A percentile compares a stretch with the other conserved stretches of the same genome.
Evolutionary conservation across 2,329 filamentous ascomycete species (phyloP).

Genomic region (Claviceps cyperi): DNA sequence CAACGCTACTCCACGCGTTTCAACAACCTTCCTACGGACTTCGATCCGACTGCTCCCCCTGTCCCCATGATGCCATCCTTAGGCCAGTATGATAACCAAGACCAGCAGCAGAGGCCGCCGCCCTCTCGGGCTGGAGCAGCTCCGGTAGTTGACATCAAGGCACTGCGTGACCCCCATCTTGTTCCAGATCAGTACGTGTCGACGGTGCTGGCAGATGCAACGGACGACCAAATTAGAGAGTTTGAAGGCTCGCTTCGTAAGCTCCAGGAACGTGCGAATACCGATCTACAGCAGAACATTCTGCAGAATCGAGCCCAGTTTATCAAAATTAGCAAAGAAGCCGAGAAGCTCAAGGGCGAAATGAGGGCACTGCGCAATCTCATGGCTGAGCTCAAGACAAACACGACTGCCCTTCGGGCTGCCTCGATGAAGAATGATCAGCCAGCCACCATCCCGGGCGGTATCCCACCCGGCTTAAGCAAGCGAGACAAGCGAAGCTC

Average conservation of each 20-base stretch:
- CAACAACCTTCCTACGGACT: conserved; percentile 59
- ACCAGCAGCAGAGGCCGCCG: conserved; percentile 33
- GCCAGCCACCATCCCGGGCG: conserved; percentile 32
- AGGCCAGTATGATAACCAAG: conserved; percentile 41
- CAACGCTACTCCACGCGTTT: conserved; percentile 88
- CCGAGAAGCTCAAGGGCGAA: conserved; percentile 90
- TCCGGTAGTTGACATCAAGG: conserved; percentile 60
- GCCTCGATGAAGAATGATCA: conserved; percentile 39
- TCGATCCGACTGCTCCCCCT: conserved; percentile 52
- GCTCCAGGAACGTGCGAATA: conserved; percentile 62
- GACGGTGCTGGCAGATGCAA: conserved; percentile 64
- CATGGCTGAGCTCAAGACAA: conserved; percentile 82
- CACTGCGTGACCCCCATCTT: conserved; percentile 65
- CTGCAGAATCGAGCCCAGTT: conserved; percentile 97
- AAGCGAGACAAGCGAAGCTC: conserved; percentile 79
- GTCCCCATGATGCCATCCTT: conserved; percentile 52
- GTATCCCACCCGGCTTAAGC: conserved; percentile 40
- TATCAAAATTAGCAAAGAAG: conserved; percentile 98
- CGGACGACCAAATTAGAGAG: conserved; percentile 71
- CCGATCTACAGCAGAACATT: conserved; percentile 85
- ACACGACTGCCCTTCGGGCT: conserved; percentile 50
- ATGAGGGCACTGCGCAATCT: conserved; percentile 83
- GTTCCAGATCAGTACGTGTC: conserved; percentile 67
- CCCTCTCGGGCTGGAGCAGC: conserved; percentile 39
- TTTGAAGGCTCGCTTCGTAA: conserved; percentile 65